Evolutionary conservation across 2,329 filamentous ascomycete species (phyloP), one percentile per base, ranked within the genome.

Genomic region (Hypomyces rosellus): DNA sequence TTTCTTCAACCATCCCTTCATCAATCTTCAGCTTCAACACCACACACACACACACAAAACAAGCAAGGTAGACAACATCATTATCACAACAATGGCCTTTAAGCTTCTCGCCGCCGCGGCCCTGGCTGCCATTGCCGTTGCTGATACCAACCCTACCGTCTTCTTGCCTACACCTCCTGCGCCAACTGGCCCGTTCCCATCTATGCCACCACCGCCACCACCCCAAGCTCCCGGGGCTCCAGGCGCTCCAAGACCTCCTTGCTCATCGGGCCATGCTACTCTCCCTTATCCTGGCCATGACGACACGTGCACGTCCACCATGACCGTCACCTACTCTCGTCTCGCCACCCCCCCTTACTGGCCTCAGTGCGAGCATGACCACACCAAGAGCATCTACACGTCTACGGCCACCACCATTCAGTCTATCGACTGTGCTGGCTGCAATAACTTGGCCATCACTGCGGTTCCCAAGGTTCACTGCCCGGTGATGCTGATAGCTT

Each of bases 381-480:
- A 57, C 3, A 64, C 58, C 2, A 15, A 40, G 16, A 64, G 59
- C 6, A 34, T 57, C 13, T 66, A 65, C 50, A 58, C 63, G 1
- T 56, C 61, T 4, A 66, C 63, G 1, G 56, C 55, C 8, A 61
- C 61, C 6, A 6, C 59, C 2, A 57, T 52, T 16, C 52, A 45
- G 2, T 40, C 57, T 13, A 50, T 69, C 34, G 58, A 69, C 56
- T 70, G 67, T 51, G 53, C 62, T 41, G 67, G 64, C 2, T 69
- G 66, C 51, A 47, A 56, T 8, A 48, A 54, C 38, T 33, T 69
- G 13, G 34, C 38, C 1, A 54, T 67, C 6, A 30, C 55, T 12
- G 37, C 50, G 3, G 34, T 55, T 55, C 49, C 59, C 34, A 5
- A 55, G 37, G 52, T 62, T 30, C 48, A 50, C 39, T 69, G 65